Conservation (phyloP, 78 protist species). For the Speleostelium caveatum region DNA sequence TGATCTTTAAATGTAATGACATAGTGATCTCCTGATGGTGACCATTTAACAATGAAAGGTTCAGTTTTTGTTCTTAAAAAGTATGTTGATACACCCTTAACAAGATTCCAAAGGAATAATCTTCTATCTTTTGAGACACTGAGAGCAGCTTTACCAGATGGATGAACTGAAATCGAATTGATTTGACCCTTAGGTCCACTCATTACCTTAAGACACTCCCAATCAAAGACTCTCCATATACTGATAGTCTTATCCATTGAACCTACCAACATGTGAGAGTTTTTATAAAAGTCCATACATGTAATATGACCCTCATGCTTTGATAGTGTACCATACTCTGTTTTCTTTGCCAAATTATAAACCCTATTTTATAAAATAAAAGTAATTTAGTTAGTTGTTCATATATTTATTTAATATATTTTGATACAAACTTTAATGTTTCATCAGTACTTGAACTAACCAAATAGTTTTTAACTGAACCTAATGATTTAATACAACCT, state of each 20-base stretch:
- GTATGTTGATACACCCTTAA: slow-evolving; percentile 46
- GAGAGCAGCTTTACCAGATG: slow-evolving; percentile 65
- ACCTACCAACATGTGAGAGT: slow-evolving; percentile 52
- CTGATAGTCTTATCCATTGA: slow-evolving; percentile 60
- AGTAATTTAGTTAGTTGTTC: background rate
- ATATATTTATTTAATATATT: background rate
- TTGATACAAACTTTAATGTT: slow-evolving; percentile 9
- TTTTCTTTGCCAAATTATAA: background rate
- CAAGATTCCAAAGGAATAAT: slow-evolving; percentile 64
- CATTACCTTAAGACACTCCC: slow-evolving; percentile 73
- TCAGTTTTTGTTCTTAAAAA: slow-evolving; percentile 21
- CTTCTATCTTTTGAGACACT: slow-evolving; percentile 59
- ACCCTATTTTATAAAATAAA: background rate
- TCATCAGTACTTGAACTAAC: slow-evolving; percentile 70
- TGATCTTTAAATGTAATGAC: slow-evolving; percentile 6
- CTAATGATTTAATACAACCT: slow-evolving; percentile 57
- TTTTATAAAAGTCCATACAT: slow-evolving; percentile 23
- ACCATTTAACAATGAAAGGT: slow-evolving; percentile 48
- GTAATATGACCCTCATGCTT: slow-evolving; percentile 66
- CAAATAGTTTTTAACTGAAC: slow-evolving; percentile 1
- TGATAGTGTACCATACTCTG: slow-evolving; percentile 38
- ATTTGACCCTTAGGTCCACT: slow-evolving; percentile 51
- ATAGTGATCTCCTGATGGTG: slow-evolving; percentile 50
- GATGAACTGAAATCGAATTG: slow-evolving; percentile 52
- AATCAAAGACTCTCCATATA: slow-evolving; percentile 67